A percentile compares a stretch with the other conserved stretches of the same genome.
Conservation (phyloP, 2,329 filamentous ascomycete species). For the Colletotrichum echinochloae region DNA sequence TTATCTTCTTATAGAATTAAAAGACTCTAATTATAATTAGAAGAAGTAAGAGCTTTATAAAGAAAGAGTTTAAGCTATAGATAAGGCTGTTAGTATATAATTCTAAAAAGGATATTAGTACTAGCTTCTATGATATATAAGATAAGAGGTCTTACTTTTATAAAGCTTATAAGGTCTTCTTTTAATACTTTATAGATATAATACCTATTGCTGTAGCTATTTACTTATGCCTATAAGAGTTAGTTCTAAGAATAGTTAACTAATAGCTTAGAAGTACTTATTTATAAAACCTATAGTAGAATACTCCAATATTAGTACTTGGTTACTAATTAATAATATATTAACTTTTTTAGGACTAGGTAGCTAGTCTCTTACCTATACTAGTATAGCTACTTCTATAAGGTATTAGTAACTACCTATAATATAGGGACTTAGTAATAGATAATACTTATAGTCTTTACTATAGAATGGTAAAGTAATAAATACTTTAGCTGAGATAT, state of each 20-base stretch:
- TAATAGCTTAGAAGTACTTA: slow-evolving; percentile 19
- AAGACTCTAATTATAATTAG: slow-evolving; percentile 59
- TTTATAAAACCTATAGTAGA: slow-evolving; percentile 44
- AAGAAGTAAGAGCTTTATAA: slow-evolving; percentile 56
- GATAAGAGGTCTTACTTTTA: slow-evolving; percentile 46
- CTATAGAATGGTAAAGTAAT: slow-evolving; percentile 36
- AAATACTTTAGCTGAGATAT: slow-evolving; percentile 45
- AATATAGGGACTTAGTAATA: neutral
- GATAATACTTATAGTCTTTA: slow-evolving; percentile 46
- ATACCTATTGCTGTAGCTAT: slow-evolving; percentile 51
- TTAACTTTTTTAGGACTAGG: rapidly evolving
- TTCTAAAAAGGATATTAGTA: slow-evolving; percentile 19
- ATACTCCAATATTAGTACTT: slow-evolving; percentile 48
- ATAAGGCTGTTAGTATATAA: slow-evolving; percentile 57
- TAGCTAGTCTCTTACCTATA: slow-evolving; percentile 16
- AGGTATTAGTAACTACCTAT: neutral
- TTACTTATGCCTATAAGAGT: slow-evolving; percentile 37
- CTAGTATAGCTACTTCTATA: slow-evolving; percentile 26
- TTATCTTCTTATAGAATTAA: slow-evolving; percentile 53
- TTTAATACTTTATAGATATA: slow-evolving; percentile 50
- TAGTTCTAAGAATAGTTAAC: neutral
- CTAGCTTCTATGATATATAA: rapidly evolving
- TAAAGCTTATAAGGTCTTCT: slow-evolving; percentile 48
- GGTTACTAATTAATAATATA: neutral
- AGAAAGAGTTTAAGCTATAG: slow-evolving; percentile 58